phyloP scores from a whole-genome alignment of 805 yeast genomes.

The Zygosaccharomyces bisporus region DNA sequence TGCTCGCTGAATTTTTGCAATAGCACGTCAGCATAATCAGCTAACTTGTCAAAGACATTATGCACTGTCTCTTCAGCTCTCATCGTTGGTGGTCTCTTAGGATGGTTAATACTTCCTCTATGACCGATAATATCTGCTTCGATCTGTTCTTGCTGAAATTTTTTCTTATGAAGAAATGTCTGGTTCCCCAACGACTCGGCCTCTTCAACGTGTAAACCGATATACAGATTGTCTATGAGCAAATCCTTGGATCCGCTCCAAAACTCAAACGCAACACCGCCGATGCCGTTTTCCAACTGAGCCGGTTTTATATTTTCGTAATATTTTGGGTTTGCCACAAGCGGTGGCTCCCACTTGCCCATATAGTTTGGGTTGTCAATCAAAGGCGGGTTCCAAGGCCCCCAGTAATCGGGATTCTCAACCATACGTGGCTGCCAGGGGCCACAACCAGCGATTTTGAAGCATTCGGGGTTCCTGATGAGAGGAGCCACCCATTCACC shows the following conservation, averaged over 20 bases:
- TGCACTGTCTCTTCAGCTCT: not conserved
- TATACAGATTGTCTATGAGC: constrained; percentile 75
- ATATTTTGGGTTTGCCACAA: constrained; percentile 66
- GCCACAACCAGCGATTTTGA: constrained; percentile 66
- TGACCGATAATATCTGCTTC: constrained; percentile 25
- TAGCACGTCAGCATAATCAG: not conserved
- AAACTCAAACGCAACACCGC: constrained; percentile 68
- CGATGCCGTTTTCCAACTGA: constrained; percentile 65
- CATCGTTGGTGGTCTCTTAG: constrained; percentile 4
- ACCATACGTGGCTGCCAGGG: constrained; percentile 67
- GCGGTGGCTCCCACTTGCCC: constrained; percentile 74
- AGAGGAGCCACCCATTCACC: constrained; percentile 78
- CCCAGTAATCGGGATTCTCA: constrained; percentile 66
- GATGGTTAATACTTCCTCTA: not conserved
- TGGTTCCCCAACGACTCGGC: constrained; percentile 80
- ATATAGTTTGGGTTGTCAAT: constrained; percentile 70
- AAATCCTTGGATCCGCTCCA: constrained; percentile 82
- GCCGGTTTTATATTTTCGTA: constrained; percentile 56
- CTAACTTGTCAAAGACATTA: constrained; percentile 2
- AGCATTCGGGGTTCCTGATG: constrained; percentile 72
- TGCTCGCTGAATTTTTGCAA: constrained; percentile 4
- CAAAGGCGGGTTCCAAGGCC: constrained; percentile 71
- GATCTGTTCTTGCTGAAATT: constrained; percentile 46
- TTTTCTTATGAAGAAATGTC: constrained; percentile 56
- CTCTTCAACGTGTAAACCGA: constrained; percentile 79